Evolutionary conservation across 805 yeast genomes (phyloP).

Genomic region (Middelhovenomyces tepae): DNA sequence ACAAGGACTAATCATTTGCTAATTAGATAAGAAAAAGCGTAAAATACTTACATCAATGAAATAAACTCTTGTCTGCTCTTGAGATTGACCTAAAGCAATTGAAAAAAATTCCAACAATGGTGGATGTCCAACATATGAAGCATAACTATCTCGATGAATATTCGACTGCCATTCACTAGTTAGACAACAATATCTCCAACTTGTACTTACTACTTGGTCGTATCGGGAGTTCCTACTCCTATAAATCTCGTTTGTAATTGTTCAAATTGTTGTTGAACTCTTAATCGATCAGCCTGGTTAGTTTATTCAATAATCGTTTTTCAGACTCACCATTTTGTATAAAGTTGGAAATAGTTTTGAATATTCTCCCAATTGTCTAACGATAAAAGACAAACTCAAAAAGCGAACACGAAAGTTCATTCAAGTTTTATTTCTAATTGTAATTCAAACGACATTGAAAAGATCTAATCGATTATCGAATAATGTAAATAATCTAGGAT

Average conservation of each 20-base stretch:
- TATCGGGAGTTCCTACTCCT: constrained; percentile 71
- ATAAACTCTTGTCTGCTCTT: constrained; percentile 14
- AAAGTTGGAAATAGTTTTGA: too few relatives aligned
- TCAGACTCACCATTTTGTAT: too few relatives aligned
- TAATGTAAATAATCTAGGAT: too few relatives aligned
- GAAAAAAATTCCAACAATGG: constrained; percentile 46
- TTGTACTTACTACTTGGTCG: constrained; percentile 39
- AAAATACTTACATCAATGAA: constrained; percentile 22
- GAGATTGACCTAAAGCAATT: constrained; percentile 42
- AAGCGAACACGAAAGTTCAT: too few relatives aligned
- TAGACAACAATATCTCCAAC: background rate
- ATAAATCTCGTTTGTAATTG: constrained; percentile 52
- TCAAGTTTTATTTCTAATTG: too few relatives aligned
- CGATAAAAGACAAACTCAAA: too few relatives aligned
- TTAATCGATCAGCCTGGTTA: constrained; percentile 49
- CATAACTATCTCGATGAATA: constrained; percentile 56
- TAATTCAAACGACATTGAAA: too few relatives aligned
- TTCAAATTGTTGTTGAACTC: constrained; percentile 50
- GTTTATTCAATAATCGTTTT: background rate
- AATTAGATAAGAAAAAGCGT: background rate
- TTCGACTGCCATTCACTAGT: constrained; percentile 56
- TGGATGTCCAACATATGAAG: constrained; percentile 53
- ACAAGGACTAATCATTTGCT: constrained; percentile 24
- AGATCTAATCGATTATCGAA: too few relatives aligned
- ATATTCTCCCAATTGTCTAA: too few relatives aligned